Conservation (phyloP, 306 rosid species). For the Senna tora region DNA sequence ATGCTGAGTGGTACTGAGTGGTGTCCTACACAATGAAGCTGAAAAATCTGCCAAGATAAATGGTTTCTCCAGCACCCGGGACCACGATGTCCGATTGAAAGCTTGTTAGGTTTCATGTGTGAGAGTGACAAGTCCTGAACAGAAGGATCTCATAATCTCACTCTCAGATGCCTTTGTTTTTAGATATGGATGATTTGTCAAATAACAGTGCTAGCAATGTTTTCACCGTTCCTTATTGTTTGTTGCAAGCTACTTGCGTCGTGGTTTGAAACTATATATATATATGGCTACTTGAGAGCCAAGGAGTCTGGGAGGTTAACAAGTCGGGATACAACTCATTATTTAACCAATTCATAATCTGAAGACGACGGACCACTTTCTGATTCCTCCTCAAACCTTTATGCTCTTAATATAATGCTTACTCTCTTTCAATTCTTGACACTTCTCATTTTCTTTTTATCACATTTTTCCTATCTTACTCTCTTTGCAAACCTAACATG, state of each 20-base stretch:
- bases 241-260: conserved; percentile 38
- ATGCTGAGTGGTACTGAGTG: no score
- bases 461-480: not conserved
- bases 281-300: conserved; percentile 63
- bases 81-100: conserved; percentile 16
- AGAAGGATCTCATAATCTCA: not conserved
- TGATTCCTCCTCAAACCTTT: conserved; percentile 34
- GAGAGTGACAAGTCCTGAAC: not conserved
- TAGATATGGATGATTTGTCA: not conserved
- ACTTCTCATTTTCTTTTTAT: conserved; percentile 8
- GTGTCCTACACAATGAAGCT: not conserved
- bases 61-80: conserved; percentile 25
- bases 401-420: no score
- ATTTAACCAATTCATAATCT: conserved; percentile 35
- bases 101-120: conserved; percentile 5
- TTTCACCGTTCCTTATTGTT: not conserved
- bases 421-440: not conserved
- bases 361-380: conserved; percentile 45
- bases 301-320: conserved; percentile 46
- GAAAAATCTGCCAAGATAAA: conserved; percentile 2
- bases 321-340: conserved; percentile 44
- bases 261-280: conserved; percentile 60
- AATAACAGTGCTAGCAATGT: not conserved
- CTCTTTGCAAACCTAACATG: not conserved
- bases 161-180: not conserved